phyloP scores from a whole-genome alignment of 2,329 filamentous ascomycete genomes.

The Fusarium austroafricanum region DNA sequence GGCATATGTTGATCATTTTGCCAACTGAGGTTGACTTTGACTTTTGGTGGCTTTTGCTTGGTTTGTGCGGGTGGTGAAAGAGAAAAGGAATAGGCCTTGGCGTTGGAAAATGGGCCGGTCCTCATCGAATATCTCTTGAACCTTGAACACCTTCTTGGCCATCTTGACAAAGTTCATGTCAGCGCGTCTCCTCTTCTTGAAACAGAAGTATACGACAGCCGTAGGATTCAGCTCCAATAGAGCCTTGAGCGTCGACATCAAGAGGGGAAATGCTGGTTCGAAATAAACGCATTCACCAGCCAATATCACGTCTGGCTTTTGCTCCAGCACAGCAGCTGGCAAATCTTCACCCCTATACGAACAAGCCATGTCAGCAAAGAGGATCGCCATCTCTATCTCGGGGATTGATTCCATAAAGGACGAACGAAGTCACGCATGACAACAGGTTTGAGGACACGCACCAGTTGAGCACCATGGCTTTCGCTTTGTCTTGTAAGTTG shows the following conservation, averaged over 20 bases:
- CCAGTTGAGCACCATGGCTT: slow-evolving; percentile 84
- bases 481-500: slow-evolving; percentile 69
- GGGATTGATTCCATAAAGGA: slow-evolving; percentile 3
- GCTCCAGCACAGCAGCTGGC: slow-evolving; percentile 62
- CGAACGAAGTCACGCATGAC: slow-evolving; percentile 38
- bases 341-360: slow-evolving; percentile 69
- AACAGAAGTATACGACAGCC: slow-evolving; percentile 82
- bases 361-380: slow-evolving; percentile 38
- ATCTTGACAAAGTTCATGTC: slow-evolving; percentile 80
- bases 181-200: slow-evolving; percentile 89
- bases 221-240: slow-evolving; percentile 78
- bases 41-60: slow-evolving; percentile 29
- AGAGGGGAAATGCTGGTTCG: slow-evolving; percentile 91
- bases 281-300: slow-evolving; percentile 98
- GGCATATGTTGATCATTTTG: slow-evolving; percentile 31
- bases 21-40: slow-evolving; percentile 30
- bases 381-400: not conserved
- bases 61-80: slow-evolving; percentile 59
- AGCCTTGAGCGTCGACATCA: slow-evolving; percentile 81
- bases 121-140: slow-evolving; percentile 72
- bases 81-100: slow-evolving; percentile 70
- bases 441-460: slow-evolving; percentile 52
- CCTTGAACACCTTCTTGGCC: slow-evolving; percentile 73
- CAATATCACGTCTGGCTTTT: slow-evolving; percentile 82
- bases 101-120: slow-evolving; percentile 68